These are phyloP conservation scores for Pecoramyces ruminantium DNA, from an alignment of 192 early-diverging fungal genomes.

Conservation along the genomic window DNA sequence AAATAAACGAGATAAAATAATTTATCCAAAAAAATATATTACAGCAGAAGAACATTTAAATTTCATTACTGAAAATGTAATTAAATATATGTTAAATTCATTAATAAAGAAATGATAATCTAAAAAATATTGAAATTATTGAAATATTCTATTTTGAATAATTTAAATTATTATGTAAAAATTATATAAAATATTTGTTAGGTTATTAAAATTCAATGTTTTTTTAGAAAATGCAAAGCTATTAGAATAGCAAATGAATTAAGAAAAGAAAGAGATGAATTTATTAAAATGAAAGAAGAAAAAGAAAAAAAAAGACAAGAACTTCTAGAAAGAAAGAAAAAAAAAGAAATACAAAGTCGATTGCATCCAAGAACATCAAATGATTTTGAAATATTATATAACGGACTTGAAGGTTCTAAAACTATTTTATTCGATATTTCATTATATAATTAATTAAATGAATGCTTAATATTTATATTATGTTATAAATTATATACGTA, in stretches of 20 bases:
- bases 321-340: conserved; percentile 21
- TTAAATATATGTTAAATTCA: neutral
- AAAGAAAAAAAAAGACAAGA: conserved; percentile 24
- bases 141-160: too few relatives aligned
- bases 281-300: conserved; percentile 13
- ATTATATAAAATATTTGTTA: neutral
- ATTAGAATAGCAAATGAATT: conserved; percentile 11
- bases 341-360: conserved; percentile 26
- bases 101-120: too few relatives aligned
- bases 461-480: too few relatives aligned
- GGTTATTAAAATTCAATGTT: conserved; percentile 33
- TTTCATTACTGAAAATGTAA: conserved; percentile 7
- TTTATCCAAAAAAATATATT: conserved; percentile 17
- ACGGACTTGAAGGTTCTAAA: conserved; percentile 26
- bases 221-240: conserved; percentile 20
- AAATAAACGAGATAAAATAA: conserved; percentile 9
- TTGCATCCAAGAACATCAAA: conserved; percentile 28
- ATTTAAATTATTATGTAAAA: too few relatives aligned
- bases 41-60: conserved; percentile 18
- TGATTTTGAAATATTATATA: conserved; percentile 42
- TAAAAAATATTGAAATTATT: too few relatives aligned
- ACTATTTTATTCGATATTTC: neutral
- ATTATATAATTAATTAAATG: too few relatives aligned
- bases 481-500: too few relatives aligned
- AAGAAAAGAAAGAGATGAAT: conserved; percentile 10